These are phyloP conservation scores for Porphyrellus cyaneotinctus DNA, from an alignment of 768 basidiomycete species.

Conservation along the genomic window DNA sequence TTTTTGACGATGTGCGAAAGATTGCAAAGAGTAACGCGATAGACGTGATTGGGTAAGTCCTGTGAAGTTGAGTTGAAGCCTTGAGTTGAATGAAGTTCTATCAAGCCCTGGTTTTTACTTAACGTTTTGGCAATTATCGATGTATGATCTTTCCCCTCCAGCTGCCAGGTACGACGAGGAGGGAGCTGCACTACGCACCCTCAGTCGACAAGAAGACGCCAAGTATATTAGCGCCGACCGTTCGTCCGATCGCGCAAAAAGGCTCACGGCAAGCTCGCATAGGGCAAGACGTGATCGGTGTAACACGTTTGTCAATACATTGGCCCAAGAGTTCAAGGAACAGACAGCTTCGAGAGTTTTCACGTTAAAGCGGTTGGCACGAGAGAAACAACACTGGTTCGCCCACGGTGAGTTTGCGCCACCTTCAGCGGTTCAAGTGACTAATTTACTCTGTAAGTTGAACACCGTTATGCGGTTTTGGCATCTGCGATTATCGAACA, in stretches of 20 bases:
- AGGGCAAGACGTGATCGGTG: slow-evolving; percentile 63
- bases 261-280: slow-evolving; percentile 54
- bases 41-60: slow-evolving; percentile 67
- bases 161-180: slow-evolving; percentile 76
- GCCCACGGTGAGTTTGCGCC: slow-evolving; percentile 44
- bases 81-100: slow-evolving; percentile 5
- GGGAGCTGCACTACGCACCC: slow-evolving; percentile 50
- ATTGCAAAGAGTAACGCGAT: slow-evolving; percentile 63
- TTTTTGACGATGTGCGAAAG: slow-evolving; percentile 74
- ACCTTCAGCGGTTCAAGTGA: neutral
- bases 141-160: slow-evolving; percentile 84
- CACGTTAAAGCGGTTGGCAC: slow-evolving; percentile 70
- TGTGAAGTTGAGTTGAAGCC: slow-evolving; percentile 1
- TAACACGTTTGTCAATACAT: slow-evolving; percentile 51
- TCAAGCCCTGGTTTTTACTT: slow-evolving; percentile 85
- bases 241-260: slow-evolving; percentile 59
- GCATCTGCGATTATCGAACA: slow-evolving; percentile 74
- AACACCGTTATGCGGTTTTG: slow-evolving; percentile 42
- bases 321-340: slow-evolving; percentile 70
- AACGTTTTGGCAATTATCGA: slow-evolving; percentile 95
- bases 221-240: slow-evolving; percentile 65
- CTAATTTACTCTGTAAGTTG: slow-evolving; percentile 22
- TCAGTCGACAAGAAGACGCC: slow-evolving; percentile 67
- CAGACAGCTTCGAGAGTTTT: slow-evolving; percentile 68
- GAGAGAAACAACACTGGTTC: slow-evolving; percentile 85